phyloP scores from a whole-genome alignment of 2,329 filamentous ascomycete species.

The Botryotinia convoluta region DNA sequence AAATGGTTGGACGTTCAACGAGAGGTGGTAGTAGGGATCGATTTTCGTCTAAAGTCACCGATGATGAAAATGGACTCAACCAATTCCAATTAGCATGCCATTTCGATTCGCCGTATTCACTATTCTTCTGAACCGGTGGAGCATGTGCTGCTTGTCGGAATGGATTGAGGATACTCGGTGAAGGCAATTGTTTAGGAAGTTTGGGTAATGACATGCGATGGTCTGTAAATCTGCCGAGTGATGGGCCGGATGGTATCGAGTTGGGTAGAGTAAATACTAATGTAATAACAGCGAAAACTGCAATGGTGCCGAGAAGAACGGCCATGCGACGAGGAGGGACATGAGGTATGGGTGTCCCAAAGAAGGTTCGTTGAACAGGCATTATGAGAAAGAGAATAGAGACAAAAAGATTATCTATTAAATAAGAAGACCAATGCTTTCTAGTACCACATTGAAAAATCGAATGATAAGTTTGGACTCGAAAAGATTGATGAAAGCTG shows the following conservation, averaged over 20 bases:
- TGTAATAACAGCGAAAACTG: conserved; percentile 53
- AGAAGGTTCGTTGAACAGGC: conserved; percentile 48
- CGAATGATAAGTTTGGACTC: neutral
- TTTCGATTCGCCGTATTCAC: conserved; percentile 71
- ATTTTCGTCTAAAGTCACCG: conserved; percentile 76
- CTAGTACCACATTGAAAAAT: neutral
- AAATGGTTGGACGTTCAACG: conserved; percentile 67
- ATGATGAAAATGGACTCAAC: conserved; percentile 84
- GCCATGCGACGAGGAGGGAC: conserved; percentile 53
- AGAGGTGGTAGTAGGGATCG: conserved; percentile 80
- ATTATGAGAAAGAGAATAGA: conserved; percentile 37
- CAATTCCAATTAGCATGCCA: conserved; percentile 92
- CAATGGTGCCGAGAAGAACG: conserved; percentile 50
- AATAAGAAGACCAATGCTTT: neutral
- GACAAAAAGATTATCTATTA: neutral
- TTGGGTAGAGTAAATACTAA: conserved; percentile 53
- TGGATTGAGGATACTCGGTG: conserved; percentile 54
- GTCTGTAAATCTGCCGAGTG: conserved; percentile 49
- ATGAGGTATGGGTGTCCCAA: conserved; percentile 50
- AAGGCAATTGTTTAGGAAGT: conserved; percentile 42
- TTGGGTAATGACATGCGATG: conserved; percentile 51
- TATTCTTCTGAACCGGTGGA: conserved; percentile 72
- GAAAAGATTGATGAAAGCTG: neutral
- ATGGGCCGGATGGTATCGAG: conserved; percentile 48
- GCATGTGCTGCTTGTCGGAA: conserved; percentile 70